phyloP scores from a whole-genome alignment of 495 filamentous ascomycete genomes.

The Evansstolkia leycettana region DNA sequence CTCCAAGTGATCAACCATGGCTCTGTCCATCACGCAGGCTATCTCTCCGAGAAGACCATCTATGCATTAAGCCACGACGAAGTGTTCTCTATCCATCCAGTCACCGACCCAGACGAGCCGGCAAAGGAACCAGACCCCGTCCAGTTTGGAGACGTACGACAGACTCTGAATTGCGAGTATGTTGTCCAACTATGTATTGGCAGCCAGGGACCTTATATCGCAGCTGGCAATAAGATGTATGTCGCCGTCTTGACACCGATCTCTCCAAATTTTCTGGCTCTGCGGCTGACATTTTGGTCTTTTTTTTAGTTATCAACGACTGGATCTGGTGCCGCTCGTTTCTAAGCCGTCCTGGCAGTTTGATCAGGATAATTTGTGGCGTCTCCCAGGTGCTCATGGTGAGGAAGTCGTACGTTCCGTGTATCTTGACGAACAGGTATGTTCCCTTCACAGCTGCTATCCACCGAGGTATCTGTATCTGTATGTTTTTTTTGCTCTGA shows the following conservation, averaged over 20 bases:
- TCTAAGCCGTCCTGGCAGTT: conserved; percentile 47
- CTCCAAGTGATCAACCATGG: conserved; percentile 80
- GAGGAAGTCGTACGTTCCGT: conserved; percentile 75
- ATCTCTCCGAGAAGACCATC: conserved; percentile 54
- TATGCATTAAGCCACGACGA: conserved; percentile 75
- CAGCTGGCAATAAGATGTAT: conserved; percentile 31
- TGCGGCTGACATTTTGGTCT: conserved; percentile 3
- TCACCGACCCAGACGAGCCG: conserved; percentile 44
- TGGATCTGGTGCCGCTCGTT: conserved; percentile 56
- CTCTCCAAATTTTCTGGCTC: conserved; percentile 1
- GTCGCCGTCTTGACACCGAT: too few species aligned
- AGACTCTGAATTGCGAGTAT: conserved; percentile 66
- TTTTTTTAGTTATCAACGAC: conserved; percentile 40
- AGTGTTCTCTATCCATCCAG: conserved; percentile 62
- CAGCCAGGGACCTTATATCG: conserved; percentile 32
- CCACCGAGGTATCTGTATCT: background rate
- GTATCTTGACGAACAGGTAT: conserved; percentile 55
- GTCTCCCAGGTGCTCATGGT: conserved; percentile 65
- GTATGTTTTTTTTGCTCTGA: background rate
- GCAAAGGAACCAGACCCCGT: conserved; percentile 36
- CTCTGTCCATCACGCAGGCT: conserved; percentile 77
- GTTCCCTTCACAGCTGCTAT: too few species aligned
- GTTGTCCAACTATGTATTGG: conserved; percentile 57
- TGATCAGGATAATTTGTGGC: conserved; percentile 46
- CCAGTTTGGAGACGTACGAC: conserved; percentile 66